These are phyloP conservation scores for Caloboletus inedulis DNA, from an alignment of 1,284 basidiomycete genomes.

Conservation along the genomic window DNA sequence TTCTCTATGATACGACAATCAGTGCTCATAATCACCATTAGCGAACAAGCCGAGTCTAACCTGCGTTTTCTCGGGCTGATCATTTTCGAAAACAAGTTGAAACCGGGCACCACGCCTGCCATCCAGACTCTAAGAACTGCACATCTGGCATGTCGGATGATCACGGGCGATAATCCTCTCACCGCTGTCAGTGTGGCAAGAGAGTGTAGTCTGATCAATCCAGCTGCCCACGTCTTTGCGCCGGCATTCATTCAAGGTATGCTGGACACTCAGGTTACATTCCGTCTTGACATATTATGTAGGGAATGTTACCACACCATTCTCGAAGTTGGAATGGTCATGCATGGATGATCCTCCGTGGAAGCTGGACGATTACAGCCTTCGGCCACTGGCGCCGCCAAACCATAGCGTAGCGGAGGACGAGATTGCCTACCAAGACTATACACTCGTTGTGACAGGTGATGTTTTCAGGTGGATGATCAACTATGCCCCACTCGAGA, in stretches of 20 bases:
- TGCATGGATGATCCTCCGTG: constrained; percentile 87
- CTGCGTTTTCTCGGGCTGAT: constrained; percentile 93
- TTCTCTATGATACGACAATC: constrained; percentile 1
- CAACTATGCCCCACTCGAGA: constrained; percentile 91
- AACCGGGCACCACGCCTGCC: constrained; percentile 88
- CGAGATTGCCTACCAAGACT: constrained; percentile 80
- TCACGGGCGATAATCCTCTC: constrained; percentile 95
- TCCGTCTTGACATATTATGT: constrained; percentile 6
- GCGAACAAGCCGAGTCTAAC: constrained; percentile 91
- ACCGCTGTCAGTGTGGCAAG: constrained; percentile 97
- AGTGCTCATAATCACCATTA: constrained; percentile 33
- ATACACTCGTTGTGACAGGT: constrained; percentile 91
- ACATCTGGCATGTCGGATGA: constrained; percentile 95
- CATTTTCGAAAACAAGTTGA: constrained; percentile 99
- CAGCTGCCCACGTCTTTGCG: constrained; percentile 89
- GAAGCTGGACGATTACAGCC: constrained; percentile 85
- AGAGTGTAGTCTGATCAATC: constrained; percentile 89
- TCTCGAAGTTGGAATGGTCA: constrained; percentile 83
- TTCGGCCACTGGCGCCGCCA: constrained; percentile 73
- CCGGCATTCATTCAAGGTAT: constrained; percentile 78
- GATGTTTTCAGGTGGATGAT: constrained; percentile 99
- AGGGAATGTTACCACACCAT: constrained; percentile 62
- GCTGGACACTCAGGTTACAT: constrained; percentile 5
- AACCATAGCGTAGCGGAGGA: constrained; percentile 67
- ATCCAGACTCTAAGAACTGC: constrained; percentile 88